Percentiles rank a stretch among this genome's conserved stretches.
Conservation (phyloP, 2,329 filamentous ascomycete genomes). For the Plectosphaerella cucumerina region DNA sequence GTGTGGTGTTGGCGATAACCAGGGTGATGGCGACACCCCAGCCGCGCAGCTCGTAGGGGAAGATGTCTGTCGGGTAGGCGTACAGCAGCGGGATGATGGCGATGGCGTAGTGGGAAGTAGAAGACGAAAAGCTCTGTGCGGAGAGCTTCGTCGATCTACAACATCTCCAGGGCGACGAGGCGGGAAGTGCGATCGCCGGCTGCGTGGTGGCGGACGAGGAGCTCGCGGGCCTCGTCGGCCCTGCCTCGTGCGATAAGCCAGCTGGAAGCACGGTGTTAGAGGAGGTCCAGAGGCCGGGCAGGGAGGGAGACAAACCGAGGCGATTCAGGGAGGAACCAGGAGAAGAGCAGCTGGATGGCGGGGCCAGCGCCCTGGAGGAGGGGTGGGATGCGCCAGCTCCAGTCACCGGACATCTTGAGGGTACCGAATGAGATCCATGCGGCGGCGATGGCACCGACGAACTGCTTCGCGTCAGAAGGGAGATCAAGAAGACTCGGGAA, state of each 20-base stretch:
- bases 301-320: conserved; percentile 21
- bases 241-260: conserved; percentile 7
- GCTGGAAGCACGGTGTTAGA: too few relatives aligned
- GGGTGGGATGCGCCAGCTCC: conserved; percentile 23
- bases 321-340: conserved; percentile 20
- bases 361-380: conserved; percentile 18
- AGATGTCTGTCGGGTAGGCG: conserved; percentile 22
- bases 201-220: conserved; percentile 21
- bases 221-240: conserved; percentile 3
- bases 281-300: too few relatives aligned
- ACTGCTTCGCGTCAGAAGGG: conserved; percentile 14
- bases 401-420: conserved; percentile 14
- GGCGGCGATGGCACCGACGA: conserved; percentile 22
- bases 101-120: conserved; percentile 29
- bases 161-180: conserved; percentile 34
- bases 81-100: conserved; percentile 27
- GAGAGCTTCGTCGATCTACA: conserved; percentile 29
- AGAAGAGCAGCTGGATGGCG: conserved; percentile 14
- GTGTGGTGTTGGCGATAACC: conserved; percentile 1
- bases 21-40: conserved; percentile 4
- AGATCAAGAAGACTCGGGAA: too few relatives aligned
- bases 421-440: conserved; percentile 24
- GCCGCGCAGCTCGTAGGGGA: conserved; percentile 14
- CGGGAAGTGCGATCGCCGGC: conserved; percentile 25
- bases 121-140: conserved; percentile 26